A percentile compares a stretch with the other conserved stretches of the same genome.
phyloP scores from a whole-genome alignment of 257 asterid genomes.

The Haberlea rhodopensis region DNA sequence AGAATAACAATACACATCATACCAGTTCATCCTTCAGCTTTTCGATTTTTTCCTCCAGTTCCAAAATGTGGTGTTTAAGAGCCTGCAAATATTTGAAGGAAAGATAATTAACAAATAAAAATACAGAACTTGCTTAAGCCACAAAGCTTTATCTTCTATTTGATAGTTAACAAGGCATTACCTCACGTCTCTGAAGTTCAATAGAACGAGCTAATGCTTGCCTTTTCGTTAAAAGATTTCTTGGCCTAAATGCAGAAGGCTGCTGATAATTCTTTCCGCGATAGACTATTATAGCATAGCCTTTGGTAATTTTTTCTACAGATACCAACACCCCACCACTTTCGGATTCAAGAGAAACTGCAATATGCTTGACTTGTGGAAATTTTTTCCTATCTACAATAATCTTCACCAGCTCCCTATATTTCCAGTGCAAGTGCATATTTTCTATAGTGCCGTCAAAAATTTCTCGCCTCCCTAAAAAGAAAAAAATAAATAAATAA shows the following conservation, averaged over 20 bases:
- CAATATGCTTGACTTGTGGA: slow-evolving; percentile 79
- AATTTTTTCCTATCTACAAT: slow-evolving; percentile 56
- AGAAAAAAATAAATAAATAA: slow-evolving; percentile 14
- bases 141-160: background rate
- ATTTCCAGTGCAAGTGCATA: slow-evolving; percentile 94
- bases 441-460: slow-evolving; percentile 88
- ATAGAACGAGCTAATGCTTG: slow-evolving; percentile 91
- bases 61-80: slow-evolving; percentile 67
- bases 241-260: slow-evolving; percentile 63
- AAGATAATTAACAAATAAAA: slow-evolving; percentile 3
- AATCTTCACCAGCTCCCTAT: slow-evolving; percentile 83
- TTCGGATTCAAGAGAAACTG: slow-evolving; percentile 79
- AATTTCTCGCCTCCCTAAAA: slow-evolving; percentile 76
- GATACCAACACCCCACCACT: slow-evolving; percentile 93
- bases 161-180: slow-evolving; percentile 25
- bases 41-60: slow-evolving; percentile 59
- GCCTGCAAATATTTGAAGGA: slow-evolving; percentile 44
- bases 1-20: slow-evolving; percentile 23
- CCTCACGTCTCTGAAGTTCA: slow-evolving; percentile 99
- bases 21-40: slow-evolving; percentile 68
- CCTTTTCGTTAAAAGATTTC: slow-evolving; percentile 70
- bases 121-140: background rate
- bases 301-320: slow-evolving; percentile 69
- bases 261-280: slow-evolving; percentile 86
- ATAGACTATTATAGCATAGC: too few species aligned